Conservation (phyloP, 331 rosid species). For the Quercus phellos region DNA sequence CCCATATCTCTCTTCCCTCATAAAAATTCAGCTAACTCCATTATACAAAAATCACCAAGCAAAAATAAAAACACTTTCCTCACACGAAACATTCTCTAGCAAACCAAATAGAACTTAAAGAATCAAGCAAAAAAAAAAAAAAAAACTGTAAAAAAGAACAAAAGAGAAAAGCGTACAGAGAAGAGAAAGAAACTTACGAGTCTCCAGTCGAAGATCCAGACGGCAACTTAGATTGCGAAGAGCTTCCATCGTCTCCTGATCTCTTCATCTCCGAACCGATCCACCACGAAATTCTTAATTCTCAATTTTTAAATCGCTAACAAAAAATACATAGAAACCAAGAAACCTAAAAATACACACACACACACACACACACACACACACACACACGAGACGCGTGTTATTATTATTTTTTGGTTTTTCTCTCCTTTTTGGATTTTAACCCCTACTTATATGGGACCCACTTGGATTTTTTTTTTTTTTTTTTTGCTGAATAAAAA, state of each 20-base stretch:
- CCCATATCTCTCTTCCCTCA: not conserved
- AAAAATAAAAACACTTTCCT: not conserved
- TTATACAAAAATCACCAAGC: not conserved
- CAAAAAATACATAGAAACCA: too few relatives aligned
- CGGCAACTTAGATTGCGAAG: slow-evolving; percentile 58
- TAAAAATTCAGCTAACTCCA: not conserved
- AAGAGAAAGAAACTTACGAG: slow-evolving; percentile 44
- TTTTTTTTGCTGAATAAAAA: too few relatives aligned
- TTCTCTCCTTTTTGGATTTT: too few relatives aligned
- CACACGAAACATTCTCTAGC: not conserved
- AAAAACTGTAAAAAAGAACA: too few relatives aligned
- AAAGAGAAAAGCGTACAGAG: not conserved
- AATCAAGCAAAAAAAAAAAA: not conserved
- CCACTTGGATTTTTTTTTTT: too few relatives aligned
- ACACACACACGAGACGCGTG: too few relatives aligned
- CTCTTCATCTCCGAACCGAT: slow-evolving; percentile 53
- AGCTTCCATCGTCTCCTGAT: slow-evolving; percentile 53
- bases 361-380: accelerated
- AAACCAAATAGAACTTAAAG: slow-evolving; percentile 13
- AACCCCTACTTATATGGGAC: too few relatives aligned
- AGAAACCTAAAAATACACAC: too few relatives aligned
- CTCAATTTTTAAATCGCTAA: too few relatives aligned
- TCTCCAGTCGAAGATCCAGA: slow-evolving; percentile 52
- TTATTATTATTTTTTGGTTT: too few relatives aligned
- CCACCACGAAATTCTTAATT: not conserved